Evolutionary conservation across 768 basidiomycete species (phyloP).

Genomic region (Antrodiella citrinella): DNA sequence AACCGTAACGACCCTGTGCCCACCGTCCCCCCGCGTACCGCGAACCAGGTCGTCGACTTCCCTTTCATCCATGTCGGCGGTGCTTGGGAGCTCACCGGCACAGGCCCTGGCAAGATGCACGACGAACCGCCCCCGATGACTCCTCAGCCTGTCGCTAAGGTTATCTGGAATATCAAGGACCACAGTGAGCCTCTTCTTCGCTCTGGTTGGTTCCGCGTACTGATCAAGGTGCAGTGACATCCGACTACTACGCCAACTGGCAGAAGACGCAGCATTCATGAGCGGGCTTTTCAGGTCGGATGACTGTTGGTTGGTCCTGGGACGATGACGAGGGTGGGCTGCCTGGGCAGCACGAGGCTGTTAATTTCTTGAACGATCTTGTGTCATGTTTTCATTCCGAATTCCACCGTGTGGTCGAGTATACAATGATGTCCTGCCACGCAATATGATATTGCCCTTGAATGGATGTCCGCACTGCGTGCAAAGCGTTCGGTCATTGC

Average conservation of each 20-base stretch:
- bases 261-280: slow-evolving; percentile 1
- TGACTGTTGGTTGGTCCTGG: too few relatives aligned
- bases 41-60: neutral
- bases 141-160: neutral
- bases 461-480: too few relatives aligned
- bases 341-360: too few relatives aligned
- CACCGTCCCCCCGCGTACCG: slow-evolving; percentile 1
- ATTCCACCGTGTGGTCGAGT: too few relatives aligned
- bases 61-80: slow-evolving; percentile 6
- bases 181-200: neutral
- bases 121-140: slow-evolving; percentile 3
- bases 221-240: neutral
- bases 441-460: too few relatives aligned
- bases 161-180: neutral
- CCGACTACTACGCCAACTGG: slow-evolving; percentile 4
- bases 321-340: too few relatives aligned
- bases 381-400: too few relatives aligned
- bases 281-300: too few relatives aligned
- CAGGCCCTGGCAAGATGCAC: slow-evolving; percentile 1
- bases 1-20: slow-evolving; percentile 5
- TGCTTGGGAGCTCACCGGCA: slow-evolving; percentile 2
- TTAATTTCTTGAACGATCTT: too few relatives aligned
- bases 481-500: too few relatives aligned
- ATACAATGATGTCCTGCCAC: too few relatives aligned
- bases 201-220: too few relatives aligned